Evolutionary conservation across 2,329 filamentous ascomycete species (phyloP).

Genomic region (Exophiala viscosa): DNA sequence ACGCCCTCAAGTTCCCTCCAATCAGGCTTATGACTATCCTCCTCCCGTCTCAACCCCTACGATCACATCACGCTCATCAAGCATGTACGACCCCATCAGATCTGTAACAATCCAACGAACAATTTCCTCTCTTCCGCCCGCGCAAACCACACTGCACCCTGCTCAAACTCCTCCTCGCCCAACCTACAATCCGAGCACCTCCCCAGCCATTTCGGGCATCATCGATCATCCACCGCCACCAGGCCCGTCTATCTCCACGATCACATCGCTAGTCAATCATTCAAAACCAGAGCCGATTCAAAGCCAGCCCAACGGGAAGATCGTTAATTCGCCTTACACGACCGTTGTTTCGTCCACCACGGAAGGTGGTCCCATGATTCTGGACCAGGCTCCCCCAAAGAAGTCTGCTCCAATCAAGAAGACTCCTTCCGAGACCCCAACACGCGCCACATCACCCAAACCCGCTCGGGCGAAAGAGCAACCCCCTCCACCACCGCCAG

Average conservation of each 20-base stretch:
- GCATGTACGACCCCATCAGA: slow-evolving; percentile 86
- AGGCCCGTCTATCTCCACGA: slow-evolving; percentile 1
- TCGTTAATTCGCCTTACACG: slow-evolving; percentile 17
- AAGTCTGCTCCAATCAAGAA: slow-evolving; percentile 43
- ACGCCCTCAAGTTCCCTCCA: slow-evolving; percentile 28
- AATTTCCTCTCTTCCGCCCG: slow-evolving; percentile 44
- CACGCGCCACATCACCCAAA: slow-evolving; percentile 55
- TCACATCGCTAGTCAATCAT: slow-evolving; percentile 23
- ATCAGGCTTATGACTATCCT: slow-evolving; percentile 41
- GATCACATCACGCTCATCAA: slow-evolving; percentile 34
- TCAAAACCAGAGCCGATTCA: slow-evolving; percentile 26
- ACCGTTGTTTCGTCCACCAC: slow-evolving; percentile 16
- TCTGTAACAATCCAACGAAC: slow-evolving; percentile 59
- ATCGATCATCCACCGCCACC: slow-evolving; percentile 61
- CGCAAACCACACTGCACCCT: slow-evolving; percentile 66
- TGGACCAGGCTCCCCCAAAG: slow-evolving; percentile 29
- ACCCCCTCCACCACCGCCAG: slow-evolving; percentile 56
- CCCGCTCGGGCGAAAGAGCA: slow-evolving; percentile 54
- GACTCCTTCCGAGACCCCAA: slow-evolving; percentile 46
- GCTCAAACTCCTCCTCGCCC: slow-evolving; percentile 48
- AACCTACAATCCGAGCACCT: slow-evolving; percentile 71
- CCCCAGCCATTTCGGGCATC: slow-evolving; percentile 85
- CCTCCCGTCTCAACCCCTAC: slow-evolving; percentile 32
- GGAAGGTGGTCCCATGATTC: slow-evolving; percentile 20
- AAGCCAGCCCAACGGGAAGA: slow-evolving; percentile 36